Conservation (phyloP, 164 flowering plant genomes). For the Vitis vinifera region ASM3070453v1 NC_081810.1:3892001-3892500, state of each 20-base stretch:
- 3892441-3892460: background rate
- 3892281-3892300: background rate
- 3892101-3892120: conserved; percentile 45
- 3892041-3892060: no score
- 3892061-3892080: no score
- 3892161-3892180: conserved; percentile 77
- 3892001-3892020: no score
- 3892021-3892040: no score
- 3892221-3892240: no score
- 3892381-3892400: conserved; percentile 52
- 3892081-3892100: no score
- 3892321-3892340: conserved; percentile 59
- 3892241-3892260: no score
- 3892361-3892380: conserved; percentile 80
- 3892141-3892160: conserved; percentile 71
- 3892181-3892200: conserved; percentile 72
- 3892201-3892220: conserved; percentile 52
- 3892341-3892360: conserved; percentile 65
- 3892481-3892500: conserved; percentile 67
- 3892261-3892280: background rate
- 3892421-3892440: background rate
- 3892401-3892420: background rate
- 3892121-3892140: conserved; percentile 58
- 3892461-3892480: background rate
- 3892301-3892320: background rate